A percentile compares a stretch with the other conserved stretches of the same genome.
These are phyloP conservation scores for Paramecium octaurelia DNA, from an alignment of 73 alveolate genomes.

Conservation along the genomic window DNA sequence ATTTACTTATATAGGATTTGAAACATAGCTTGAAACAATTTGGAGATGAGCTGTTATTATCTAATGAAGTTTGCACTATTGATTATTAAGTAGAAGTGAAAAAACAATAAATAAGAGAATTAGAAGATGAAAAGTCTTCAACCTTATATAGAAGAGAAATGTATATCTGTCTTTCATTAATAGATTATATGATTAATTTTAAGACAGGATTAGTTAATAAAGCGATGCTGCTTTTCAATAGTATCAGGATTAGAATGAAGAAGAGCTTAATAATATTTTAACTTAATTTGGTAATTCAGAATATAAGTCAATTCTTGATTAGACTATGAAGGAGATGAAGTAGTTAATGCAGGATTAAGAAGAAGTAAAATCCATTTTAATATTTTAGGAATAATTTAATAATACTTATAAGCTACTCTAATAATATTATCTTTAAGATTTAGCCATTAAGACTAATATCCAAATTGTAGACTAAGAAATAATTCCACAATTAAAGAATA, in stretches of 20 bases:
- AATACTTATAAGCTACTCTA: background rate
- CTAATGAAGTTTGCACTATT: conserved; percentile 6
- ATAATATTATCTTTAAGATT: background rate
- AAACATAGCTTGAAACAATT: background rate
- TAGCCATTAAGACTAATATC: background rate
- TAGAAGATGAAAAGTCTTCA: background rate
- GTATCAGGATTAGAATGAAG: background rate
- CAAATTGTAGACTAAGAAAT: conserved; percentile 20
- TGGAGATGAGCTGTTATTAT: background rate
- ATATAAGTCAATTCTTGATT: background rate
- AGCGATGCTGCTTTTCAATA: background rate
- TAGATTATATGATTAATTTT: background rate
- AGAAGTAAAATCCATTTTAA: background rate
- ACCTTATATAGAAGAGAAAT: background rate
- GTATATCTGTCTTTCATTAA: background rate
- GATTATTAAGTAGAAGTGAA: conserved; percentile 18
- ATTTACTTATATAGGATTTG: background rate
- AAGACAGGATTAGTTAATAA: background rate
- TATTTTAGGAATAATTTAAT: conserved; percentile 4
- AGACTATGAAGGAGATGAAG: background rate
- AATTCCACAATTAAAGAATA: conserved; percentile 13
- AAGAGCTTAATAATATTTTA: background rate
- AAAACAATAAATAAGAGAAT: background rate
- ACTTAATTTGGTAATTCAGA: background rate
- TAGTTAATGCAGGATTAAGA: background rate